phyloP scores from a whole-genome alignment of 805 yeast species.

The Metschnikowia amazonensis region DNA sequence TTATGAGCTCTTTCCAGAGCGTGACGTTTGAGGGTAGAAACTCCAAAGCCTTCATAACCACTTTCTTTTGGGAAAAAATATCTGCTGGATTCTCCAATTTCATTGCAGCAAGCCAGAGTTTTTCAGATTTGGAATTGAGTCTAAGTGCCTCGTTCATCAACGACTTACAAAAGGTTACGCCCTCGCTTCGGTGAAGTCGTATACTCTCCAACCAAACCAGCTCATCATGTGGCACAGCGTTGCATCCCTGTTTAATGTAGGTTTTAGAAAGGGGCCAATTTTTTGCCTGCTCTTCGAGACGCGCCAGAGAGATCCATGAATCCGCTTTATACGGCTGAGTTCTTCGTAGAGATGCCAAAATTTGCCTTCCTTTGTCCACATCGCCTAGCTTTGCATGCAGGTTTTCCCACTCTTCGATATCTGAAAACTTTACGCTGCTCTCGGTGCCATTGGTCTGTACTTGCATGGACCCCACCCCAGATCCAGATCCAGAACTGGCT shows the following conservation, averaged over 20 bases:
- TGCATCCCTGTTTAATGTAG: constrained; percentile 72
- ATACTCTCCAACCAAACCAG: constrained; percentile 82
- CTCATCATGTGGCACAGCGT: constrained; percentile 58
- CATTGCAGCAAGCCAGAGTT: constrained; percentile 70
- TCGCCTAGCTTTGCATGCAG: constrained; percentile 8
- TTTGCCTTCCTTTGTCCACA: constrained; percentile 47
- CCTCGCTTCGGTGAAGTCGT: constrained; percentile 49
- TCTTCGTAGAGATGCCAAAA: constrained; percentile 65
- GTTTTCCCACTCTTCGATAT: constrained; percentile 15
- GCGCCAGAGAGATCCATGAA: constrained; percentile 85
- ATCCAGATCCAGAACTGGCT: constrained; percentile 22
- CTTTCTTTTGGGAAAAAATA: constrained; percentile 45
- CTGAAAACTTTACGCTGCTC: constrained; percentile 8
- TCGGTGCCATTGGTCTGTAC: not conserved
- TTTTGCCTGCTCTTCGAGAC: constrained; percentile 65
- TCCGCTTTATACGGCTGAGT: constrained; percentile 69
- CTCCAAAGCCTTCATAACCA: constrained; percentile 71
- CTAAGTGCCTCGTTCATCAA: constrained; percentile 65
- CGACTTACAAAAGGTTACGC: constrained; percentile 44
- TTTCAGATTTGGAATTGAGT: constrained; percentile 50
- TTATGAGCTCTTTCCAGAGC: constrained; percentile 69
- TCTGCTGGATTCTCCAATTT: constrained; percentile 57
- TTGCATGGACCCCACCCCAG: constrained; percentile 12
- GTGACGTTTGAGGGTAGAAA: constrained; percentile 50
- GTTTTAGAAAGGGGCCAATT: constrained; percentile 54